phyloP scores from a whole-genome alignment of 2,329 filamentous ascomycete species.

The Sporothrix globosa region DNA sequence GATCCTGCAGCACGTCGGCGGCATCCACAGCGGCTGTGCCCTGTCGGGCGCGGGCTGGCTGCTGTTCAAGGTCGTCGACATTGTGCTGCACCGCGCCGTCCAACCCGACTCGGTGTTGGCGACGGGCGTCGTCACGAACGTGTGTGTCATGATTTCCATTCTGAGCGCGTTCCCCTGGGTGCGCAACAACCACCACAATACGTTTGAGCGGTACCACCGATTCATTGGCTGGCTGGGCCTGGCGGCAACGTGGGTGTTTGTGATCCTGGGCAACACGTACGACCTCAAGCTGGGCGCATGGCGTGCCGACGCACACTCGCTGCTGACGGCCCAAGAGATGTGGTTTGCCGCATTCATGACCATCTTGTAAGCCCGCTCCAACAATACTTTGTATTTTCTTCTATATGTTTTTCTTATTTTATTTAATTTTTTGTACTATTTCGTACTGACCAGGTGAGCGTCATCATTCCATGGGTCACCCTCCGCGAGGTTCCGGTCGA shows the following conservation, averaged over 20 bases:
- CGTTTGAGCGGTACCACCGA: conserved; percentile 49
- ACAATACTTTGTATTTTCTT: too few species aligned
- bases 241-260: conserved; percentile 47
- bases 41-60: conserved; percentile 48
- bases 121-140: conserved; percentile 47
- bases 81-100: conserved; percentile 42
- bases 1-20: conserved; percentile 48
- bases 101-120: conserved; percentile 46
- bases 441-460: conserved; percentile 40
- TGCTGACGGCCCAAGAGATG: conserved; percentile 46
- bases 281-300: conserved; percentile 45
- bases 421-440: too few species aligned
- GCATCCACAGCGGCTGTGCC: conserved; percentile 48
- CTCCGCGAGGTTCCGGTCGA: conserved; percentile 47
- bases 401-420: too few species aligned
- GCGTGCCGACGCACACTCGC: conserved; percentile 43
- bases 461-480: conserved; percentile 48
- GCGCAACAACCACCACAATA: conserved; percentile 48
- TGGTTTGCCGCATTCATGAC: conserved; percentile 50
- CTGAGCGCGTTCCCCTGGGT: conserved; percentile 49
- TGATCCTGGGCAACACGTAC: conserved; percentile 47
- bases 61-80: conserved; percentile 47
- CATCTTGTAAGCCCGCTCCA: conserved; percentile 42
- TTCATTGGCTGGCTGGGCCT: conserved; percentile 50
- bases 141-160: conserved; percentile 46